These are phyloP conservation scores for Didymella pinodella DNA, from an alignment of 2,329 filamentous ascomycete genomes.

Conservation along the genomic window DNA sequence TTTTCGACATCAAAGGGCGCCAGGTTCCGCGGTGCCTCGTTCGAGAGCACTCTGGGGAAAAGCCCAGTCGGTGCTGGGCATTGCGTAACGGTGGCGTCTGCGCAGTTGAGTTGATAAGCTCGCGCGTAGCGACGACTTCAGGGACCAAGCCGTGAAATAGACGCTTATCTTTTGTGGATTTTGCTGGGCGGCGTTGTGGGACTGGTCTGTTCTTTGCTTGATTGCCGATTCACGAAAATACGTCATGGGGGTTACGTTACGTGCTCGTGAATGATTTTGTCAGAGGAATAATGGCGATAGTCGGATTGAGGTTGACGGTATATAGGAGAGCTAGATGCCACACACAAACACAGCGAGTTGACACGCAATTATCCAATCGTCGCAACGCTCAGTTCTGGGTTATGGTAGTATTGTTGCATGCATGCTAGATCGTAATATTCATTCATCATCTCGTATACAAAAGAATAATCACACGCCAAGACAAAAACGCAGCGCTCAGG, in stretches of 20 bases:
- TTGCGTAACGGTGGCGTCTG: neutral
- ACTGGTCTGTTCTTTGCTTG: conserved; percentile 6
- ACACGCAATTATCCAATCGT: no score
- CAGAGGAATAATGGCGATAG: neutral
- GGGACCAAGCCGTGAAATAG: conserved; percentile 12
- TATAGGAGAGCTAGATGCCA: neutral
- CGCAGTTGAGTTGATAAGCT: conserved; percentile 3
- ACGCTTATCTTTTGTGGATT: conserved; percentile 26
- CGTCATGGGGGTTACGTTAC: conserved; percentile 4
- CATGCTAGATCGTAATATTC: conserved; percentile 8
- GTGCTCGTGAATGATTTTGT: neutral
- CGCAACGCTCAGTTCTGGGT: neutral
- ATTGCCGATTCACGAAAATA: conserved; percentile 16
- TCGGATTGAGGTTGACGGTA: neutral
- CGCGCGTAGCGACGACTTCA: neutral
- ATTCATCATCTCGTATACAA: neutral
- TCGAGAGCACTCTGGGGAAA: conserved; percentile 6
- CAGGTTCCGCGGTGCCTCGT: neutral
- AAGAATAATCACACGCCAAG: no score
- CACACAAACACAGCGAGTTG: no score
- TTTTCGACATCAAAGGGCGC: neutral
- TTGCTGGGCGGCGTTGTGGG: conserved; percentile 10
- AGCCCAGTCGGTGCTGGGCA: neutral
- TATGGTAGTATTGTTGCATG: conserved; percentile 2
- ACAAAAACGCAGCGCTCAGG: no score